Evolutionary conservation across 1,139 yeast species (phyloP).

Genomic region (Debaryomycetaceae sp.): DNA sequence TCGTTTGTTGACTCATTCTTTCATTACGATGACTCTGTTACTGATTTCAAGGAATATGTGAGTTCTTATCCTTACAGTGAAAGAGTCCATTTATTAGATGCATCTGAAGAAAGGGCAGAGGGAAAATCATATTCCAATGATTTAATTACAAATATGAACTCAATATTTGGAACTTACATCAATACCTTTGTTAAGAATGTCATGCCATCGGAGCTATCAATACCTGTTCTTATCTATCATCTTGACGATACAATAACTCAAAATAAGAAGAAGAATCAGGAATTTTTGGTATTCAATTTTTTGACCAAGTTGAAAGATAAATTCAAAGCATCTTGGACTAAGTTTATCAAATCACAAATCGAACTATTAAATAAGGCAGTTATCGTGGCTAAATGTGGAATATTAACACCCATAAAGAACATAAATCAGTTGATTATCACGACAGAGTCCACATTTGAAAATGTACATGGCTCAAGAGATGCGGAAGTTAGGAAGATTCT

Average conservation of each 20-base stretch:
- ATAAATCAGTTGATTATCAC: constrained; percentile 31
- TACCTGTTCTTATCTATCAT: constrained; percentile 36
- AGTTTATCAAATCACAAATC: constrained; percentile 53
- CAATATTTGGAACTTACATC: constrained; percentile 51
- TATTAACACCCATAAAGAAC: constrained; percentile 33
- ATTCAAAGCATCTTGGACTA: constrained; percentile 55
- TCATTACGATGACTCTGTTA: constrained; percentile 54
- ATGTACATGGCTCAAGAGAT: constrained; percentile 16
- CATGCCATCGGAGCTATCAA: constrained; percentile 35
- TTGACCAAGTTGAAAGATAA: constrained; percentile 53
- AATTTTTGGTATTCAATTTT: constrained; percentile 52
- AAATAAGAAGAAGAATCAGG: constrained; percentile 58
- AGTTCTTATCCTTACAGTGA: constrained; percentile 35
- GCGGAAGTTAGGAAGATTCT: constrained; percentile 32
- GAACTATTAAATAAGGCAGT: constrained; percentile 51
- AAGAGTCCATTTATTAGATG: constrained; percentile 27
- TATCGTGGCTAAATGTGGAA: constrained; percentile 41
- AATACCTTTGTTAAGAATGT: constrained; percentile 34
- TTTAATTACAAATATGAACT: constrained; percentile 48
- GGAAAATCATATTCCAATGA: constrained; percentile 47
- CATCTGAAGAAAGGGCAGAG: constrained; percentile 17
- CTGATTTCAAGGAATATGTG: constrained; percentile 50
- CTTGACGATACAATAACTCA: constrained; percentile 40
- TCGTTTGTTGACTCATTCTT: constrained; percentile 63
- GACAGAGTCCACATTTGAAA: constrained; percentile 32